Evolutionary conservation across 495 filamentous ascomycete genomes (phyloP), one percentile per base, ranked within the genome.

Genomic region (Penicillium pancosmium): DNA sequence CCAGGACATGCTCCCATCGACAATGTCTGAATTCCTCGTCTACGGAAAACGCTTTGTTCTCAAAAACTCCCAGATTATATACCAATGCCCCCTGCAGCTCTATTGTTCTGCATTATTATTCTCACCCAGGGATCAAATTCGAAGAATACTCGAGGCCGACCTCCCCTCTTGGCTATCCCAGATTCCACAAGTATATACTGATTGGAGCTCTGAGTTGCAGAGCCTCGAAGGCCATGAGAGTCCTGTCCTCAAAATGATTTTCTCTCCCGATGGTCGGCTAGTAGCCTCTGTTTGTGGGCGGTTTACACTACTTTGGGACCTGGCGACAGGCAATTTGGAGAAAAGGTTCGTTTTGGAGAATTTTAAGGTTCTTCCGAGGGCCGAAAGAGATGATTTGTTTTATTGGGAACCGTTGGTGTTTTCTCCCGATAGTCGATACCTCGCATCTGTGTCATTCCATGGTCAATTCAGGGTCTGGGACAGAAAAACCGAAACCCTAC

Each of bases 21-120:
- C 8, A 44, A 2, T 19, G 4, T 43, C 34, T 0, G 7, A 13
- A 0, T 57, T 57, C 21, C 41, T 57, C 1, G 19, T 35, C 27
- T 73, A 79, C 67, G 69, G 66, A 18, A 67, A 55, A 49, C 68
- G 73, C n/a, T 79, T 78, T 58, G 49, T 70, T 12, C 57, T 71
- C n/a, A 56, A 56, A n/a, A 61, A 64, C 49, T 50, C 12, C 61
- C 71, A 59, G 55, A 76, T 34, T 67, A 73, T 55, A 18, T 66
- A 55, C 73, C 70, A 57, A 64, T 31, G 40, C 2, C 55, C 54
- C 2, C 63, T 66, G 19, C 59, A 66, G 21, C 8, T 67, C 12
- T 64, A 64, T 38, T 36, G 52, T 31, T 47, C 64, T 12, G 67
- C 63, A 16, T 62, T 78, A 12, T 16, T 73, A 10, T 79, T 77